Evolutionary conservation across 1,284 basidiomycete species (phyloP).

Genomic region (Cutaneotrichosporon arboriforme): DNA sequence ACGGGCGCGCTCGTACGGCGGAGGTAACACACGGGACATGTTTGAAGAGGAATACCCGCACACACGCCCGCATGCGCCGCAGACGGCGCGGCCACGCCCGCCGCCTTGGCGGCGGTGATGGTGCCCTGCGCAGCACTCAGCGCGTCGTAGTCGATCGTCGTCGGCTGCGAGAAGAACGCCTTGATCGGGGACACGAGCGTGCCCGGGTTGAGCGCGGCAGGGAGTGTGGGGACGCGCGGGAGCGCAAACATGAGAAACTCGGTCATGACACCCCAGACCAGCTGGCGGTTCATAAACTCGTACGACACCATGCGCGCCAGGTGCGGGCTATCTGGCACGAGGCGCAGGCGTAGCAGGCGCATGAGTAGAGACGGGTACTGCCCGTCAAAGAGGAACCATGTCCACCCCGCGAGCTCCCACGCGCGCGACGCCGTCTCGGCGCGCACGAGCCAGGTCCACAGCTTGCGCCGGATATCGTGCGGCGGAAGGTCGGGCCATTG

Average conservation of each 20-base stretch:
- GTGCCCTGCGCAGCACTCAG: constrained; percentile 4
- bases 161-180: constrained; percentile 23
- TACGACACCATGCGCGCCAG: constrained; percentile 85
- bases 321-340: constrained; percentile 67
- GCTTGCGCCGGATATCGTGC: constrained; percentile 64
- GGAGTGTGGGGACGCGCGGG: constrained; percentile 67
- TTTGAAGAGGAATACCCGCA: constrained; percentile 37
- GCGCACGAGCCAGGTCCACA: constrained; percentile 67
- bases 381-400: constrained; percentile 80
- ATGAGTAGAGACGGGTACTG: constrained; percentile 82
- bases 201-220: constrained; percentile 54
- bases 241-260: constrained; percentile 93
- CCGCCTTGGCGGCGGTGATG: constrained; percentile 14
- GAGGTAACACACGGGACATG: constrained; percentile 50
- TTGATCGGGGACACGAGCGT: constrained; percentile 37
- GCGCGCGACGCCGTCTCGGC: constrained; percentile 61
- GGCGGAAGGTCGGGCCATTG: constrained; percentile 87
- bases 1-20: constrained; percentile 24
- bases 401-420: constrained; percentile 66
- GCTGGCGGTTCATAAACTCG: constrained; percentile 98
- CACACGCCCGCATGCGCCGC: constrained; percentile 36
- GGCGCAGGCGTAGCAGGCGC: constrained; percentile 68
- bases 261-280: constrained; percentile 98
- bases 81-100: constrained; percentile 1
- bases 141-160: constrained; percentile 29